Percentiles rank a stretch among this genome's conserved stretches.
Evolutionary conservation across 305 asterid genomes (phyloP).

Genomic region (Solanum hybrid): DNA sequence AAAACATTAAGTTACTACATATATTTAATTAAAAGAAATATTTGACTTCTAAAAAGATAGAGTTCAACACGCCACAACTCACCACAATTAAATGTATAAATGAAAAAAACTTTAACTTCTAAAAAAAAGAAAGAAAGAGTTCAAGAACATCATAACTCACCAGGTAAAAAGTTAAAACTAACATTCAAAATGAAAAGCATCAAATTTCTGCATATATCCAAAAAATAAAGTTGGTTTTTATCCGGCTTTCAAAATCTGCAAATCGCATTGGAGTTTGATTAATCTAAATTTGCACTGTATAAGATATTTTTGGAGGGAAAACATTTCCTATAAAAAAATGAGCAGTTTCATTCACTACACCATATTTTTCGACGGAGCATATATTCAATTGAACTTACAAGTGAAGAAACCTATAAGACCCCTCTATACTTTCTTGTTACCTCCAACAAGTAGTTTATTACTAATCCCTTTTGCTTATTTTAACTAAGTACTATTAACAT

Average conservation of each 20-base stretch:
- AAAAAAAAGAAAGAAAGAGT: neutral
- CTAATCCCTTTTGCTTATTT: neutral
- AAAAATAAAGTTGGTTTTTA: neutral
- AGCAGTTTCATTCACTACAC: too few relatives aligned
- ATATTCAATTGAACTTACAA: neutral
- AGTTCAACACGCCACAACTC: neutral
- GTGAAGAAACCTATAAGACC: neutral
- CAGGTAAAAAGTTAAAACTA: neutral
- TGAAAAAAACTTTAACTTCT: neutral
- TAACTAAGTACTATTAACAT: neutral
- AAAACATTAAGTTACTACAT: neutral
- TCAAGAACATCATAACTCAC: neutral
- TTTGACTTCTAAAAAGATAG: neutral
- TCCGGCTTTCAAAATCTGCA: too few relatives aligned
- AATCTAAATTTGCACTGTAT: too few relatives aligned
- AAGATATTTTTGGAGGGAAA: too few relatives aligned
- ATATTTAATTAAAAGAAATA: neutral
- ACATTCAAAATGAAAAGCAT: neutral
- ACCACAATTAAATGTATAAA: neutral
- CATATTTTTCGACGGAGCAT: fast-evolving
- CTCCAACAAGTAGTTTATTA: neutral
- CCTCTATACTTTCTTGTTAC: neutral
- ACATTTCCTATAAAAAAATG: fast-evolving
- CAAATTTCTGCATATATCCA: neutral
- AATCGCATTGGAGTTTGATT: too few relatives aligned